phyloP scores from a whole-genome alignment of 73 alveolate species.

The Paraurostyla sp. region DNA sequence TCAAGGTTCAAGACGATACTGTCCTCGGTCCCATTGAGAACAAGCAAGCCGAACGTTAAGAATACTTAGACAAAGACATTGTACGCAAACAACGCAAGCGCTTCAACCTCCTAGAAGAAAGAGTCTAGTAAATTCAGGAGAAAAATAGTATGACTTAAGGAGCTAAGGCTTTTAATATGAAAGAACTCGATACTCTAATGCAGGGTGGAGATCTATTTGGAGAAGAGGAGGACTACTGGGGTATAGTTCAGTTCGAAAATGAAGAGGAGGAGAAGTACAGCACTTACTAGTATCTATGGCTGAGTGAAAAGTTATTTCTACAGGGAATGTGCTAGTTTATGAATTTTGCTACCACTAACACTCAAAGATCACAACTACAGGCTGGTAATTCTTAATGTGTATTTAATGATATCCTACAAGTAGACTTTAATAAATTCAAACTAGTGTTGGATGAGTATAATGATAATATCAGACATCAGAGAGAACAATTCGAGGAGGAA shows the following conservation, averaged over 20 bases:
- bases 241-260: constrained; percentile 16
- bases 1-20: constrained; percentile 29
- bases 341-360: neutral
- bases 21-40: constrained; percentile 43
- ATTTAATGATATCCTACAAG: constrained; percentile 40
- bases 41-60: constrained; percentile 41
- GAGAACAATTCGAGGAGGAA: constrained; percentile 54
- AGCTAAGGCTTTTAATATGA: constrained; percentile 41
- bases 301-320: constrained; percentile 53
- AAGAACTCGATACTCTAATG: constrained; percentile 24
- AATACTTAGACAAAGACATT: constrained; percentile 59
- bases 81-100: constrained; percentile 69
- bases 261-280: constrained; percentile 46
- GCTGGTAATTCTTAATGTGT: constrained; percentile 34
- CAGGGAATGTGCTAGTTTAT: constrained; percentile 55
- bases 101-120: constrained; percentile 67
- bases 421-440: constrained; percentile 57
- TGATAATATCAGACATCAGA: constrained; percentile 23
- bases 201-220: constrained; percentile 44
- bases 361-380: constrained; percentile 13
- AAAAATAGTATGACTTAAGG: constrained; percentile 40
- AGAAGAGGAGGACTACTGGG: constrained; percentile 58
- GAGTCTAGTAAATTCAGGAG: constrained; percentile 62
- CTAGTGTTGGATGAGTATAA: constrained; percentile 45
- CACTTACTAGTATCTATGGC: constrained; percentile 39